Percentiles rank a stretch among this genome's conserved stretches.
Conservation (phyloP, 139 green algal species). For the Micractinium sp. region DNA sequence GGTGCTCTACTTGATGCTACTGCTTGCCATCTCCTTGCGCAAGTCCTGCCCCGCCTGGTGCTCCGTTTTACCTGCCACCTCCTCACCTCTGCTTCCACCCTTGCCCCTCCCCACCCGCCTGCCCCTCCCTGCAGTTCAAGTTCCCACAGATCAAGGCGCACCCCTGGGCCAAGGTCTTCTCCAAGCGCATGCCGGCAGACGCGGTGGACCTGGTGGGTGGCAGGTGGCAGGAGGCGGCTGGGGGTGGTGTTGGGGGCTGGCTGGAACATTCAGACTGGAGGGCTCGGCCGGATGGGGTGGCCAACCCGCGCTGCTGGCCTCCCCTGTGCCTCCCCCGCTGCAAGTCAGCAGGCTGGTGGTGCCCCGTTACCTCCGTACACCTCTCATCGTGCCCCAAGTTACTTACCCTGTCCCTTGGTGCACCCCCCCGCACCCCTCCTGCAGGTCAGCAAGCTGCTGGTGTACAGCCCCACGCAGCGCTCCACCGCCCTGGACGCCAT, state of each 20-base stretch:
- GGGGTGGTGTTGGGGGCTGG: not conserved
- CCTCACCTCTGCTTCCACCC: not conserved
- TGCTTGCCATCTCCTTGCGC: no score
- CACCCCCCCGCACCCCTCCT: constrained; percentile 85
- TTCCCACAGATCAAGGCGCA: constrained; percentile 93
- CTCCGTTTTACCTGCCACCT: not conserved
- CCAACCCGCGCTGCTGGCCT: not conserved
- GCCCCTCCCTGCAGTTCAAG: constrained; percentile 25
- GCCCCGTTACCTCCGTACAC: not conserved
- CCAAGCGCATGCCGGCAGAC: constrained; percentile 90
- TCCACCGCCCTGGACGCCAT: constrained; percentile 77
- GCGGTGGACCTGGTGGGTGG: constrained; percentile 79
- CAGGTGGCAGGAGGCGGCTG: not conserved
- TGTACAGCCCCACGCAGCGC: constrained; percentile 89
- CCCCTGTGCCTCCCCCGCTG: not conserved
- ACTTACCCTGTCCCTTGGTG: not conserved
- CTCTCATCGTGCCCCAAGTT: not conserved
- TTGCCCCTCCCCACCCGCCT: not conserved
- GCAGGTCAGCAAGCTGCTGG: constrained; percentile 89
- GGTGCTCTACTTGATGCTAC: no score
- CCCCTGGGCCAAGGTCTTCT: constrained; percentile 97
- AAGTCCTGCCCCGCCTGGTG: not conserved
- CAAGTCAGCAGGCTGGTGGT: not conserved
- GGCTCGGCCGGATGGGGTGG: not conserved
- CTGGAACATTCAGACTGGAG: not conserved